These are phyloP conservation scores for Penicillium paneum DNA, from an alignment of 2,329 filamentous ascomycete species.

Conservation along the genomic window DNA sequence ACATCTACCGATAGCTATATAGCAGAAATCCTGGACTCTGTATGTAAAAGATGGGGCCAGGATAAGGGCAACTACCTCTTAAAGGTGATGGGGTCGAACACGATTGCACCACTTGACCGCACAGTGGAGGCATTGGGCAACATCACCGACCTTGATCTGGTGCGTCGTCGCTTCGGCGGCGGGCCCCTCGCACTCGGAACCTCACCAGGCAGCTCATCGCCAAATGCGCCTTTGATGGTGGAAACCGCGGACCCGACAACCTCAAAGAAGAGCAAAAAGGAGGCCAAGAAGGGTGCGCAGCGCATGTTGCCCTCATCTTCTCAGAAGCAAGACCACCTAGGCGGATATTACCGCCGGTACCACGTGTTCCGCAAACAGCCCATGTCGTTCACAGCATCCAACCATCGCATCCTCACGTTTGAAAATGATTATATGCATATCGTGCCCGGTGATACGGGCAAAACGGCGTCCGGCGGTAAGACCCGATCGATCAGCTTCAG, in stretches of 20 bases:
- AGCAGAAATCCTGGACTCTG: constrained; percentile 63
- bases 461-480: constrained; percentile 53
- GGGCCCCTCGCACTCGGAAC: constrained; percentile 55
- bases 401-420: constrained; percentile 59
- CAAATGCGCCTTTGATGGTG: constrained; percentile 63
- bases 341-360: constrained; percentile 59
- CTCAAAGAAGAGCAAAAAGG: constrained; percentile 40
- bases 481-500: constrained; percentile 62
- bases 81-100: constrained; percentile 62
- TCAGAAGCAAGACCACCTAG: constrained; percentile 48
- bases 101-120: constrained; percentile 61
- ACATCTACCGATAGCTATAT: constrained; percentile 65
- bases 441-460: constrained; percentile 56
- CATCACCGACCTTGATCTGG: constrained; percentile 59
- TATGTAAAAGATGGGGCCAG: constrained; percentile 61
- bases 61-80: constrained; percentile 63
- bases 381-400: constrained; percentile 61
- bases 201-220: constrained; percentile 60
- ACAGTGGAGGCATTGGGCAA: constrained; percentile 63
- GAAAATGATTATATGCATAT: constrained; percentile 66
- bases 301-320: constrained; percentile 47
- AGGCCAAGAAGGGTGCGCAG: constrained; percentile 38
- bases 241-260: constrained; percentile 30
- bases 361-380: constrained; percentile 63
- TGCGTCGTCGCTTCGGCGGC: constrained; percentile 61